Conservation (phyloP, 2,329 filamentous ascomycete species). For the Hypomyces perniciosus region DNA sequence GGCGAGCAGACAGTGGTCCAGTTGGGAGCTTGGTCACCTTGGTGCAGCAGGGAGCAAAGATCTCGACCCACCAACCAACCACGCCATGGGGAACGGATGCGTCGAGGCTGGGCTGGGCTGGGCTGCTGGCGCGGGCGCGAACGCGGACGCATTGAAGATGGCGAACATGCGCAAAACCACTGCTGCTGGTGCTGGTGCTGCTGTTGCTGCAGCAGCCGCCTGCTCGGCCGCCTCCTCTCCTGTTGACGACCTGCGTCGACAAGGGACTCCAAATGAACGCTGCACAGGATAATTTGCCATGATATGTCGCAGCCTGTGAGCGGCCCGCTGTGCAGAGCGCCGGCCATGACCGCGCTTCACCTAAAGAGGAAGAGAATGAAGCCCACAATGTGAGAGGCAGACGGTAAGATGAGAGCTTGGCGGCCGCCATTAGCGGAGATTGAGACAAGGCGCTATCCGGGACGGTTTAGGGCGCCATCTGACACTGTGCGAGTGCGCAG, state of each 20-base stretch:
- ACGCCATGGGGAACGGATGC: slow-evolving; percentile 5
- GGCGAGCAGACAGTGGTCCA: slow-evolving; percentile 5
- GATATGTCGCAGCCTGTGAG: slow-evolving; percentile 12
- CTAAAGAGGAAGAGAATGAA: slow-evolving; percentile 13
- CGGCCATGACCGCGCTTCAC: slow-evolving; percentile 9
- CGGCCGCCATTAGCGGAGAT: slow-evolving; percentile 14
- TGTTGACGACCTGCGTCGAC: background rate
- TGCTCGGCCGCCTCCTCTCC: background rate
- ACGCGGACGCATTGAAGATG: background rate
- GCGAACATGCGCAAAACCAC: background rate
- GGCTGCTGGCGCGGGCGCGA: background rate
- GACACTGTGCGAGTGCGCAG: background rate
- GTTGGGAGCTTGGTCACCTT: slow-evolving; percentile 6
- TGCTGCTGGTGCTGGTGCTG: too few relatives aligned
- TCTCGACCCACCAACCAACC: slow-evolving; percentile 11
- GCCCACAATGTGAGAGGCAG: slow-evolving; percentile 8
- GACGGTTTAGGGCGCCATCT: slow-evolving; percentile 8
- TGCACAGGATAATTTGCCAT: background rate
- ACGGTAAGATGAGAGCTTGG: slow-evolving; percentile 14
- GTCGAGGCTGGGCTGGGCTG: background rate
- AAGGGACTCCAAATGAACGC: background rate
- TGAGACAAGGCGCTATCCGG: slow-evolving; percentile 10
- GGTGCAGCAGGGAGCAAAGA: slow-evolving; percentile 3
- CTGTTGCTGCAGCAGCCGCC: background rate
- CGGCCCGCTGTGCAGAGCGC: slow-evolving; percentile 14